Conservation (phyloP, 2,329 filamentous ascomycete genomes). For the Colletotrichum destructivum region DNA sequence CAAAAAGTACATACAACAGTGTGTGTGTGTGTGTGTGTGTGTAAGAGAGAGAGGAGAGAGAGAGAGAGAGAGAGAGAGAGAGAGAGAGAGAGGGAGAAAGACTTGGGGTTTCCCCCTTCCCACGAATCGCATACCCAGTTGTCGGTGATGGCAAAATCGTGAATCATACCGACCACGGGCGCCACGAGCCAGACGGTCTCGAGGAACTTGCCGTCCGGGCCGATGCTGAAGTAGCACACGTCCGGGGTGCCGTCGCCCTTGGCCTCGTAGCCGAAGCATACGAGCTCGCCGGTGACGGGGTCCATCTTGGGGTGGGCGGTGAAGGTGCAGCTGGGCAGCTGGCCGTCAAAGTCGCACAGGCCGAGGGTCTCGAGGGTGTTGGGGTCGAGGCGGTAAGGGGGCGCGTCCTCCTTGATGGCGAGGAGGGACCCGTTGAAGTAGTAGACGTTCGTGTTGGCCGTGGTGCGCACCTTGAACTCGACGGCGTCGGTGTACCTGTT, state of each 20-base stretch:
- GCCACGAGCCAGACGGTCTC: conserved; percentile 53
- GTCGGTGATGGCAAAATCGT: conserved; percentile 58
- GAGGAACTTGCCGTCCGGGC: conserved; percentile 48
- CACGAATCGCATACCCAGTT: conserved; percentile 52
- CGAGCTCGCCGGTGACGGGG: conserved; percentile 56
- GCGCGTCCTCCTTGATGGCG: conserved; percentile 64
- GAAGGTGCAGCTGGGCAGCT: conserved; percentile 55
- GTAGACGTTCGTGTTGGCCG: conserved; percentile 67
- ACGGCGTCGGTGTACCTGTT: conserved; percentile 56
- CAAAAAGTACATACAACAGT: neutral
- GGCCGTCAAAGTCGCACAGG: conserved; percentile 59
- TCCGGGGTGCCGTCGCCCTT: conserved; percentile 57
- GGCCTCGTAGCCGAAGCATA: conserved; percentile 60
- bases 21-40: too few relatives aligned
- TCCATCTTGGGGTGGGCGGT: conserved; percentile 62
- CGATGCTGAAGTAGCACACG: conserved; percentile 53
- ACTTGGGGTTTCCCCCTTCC: neutral
- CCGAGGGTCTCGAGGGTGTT: conserved; percentile 58
- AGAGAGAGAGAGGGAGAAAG: too few relatives aligned
- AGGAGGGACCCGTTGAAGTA: conserved; percentile 64
- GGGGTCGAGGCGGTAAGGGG: conserved; percentile 59
- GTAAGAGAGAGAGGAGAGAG: too few relatives aligned
- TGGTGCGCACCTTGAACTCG: conserved; percentile 51
- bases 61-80: too few relatives aligned
- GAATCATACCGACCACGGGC: conserved; percentile 57